Percentiles rank a stretch among this genome's conserved stretches.
Evolutionary conservation across 306 rosid genomes (phyloP).

Genomic region (Mimosa pudica): DNA sequence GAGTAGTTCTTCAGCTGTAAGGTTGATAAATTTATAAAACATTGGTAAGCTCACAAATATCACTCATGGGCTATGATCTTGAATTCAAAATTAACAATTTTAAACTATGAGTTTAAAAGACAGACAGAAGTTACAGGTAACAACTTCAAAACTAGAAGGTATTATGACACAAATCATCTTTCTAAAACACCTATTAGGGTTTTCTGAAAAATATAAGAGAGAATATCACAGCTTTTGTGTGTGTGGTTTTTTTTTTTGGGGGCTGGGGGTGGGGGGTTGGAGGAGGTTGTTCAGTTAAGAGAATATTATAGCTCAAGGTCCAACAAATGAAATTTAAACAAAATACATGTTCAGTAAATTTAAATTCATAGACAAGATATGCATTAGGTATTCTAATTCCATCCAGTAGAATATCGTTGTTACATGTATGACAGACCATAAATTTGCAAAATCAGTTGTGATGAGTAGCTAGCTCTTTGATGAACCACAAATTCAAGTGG

Average conservation of each 20-base stretch:
- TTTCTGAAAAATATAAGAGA: background rate
- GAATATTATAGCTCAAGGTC: background rate
- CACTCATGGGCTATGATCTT: background rate
- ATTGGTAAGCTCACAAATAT: background rate
- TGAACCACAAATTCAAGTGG: background rate
- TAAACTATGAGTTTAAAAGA: background rate
- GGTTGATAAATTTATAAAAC: background rate
- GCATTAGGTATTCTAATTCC: background rate
- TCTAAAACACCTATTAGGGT: background rate
- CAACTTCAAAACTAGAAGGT: background rate
- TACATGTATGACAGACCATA: background rate
- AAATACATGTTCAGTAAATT: background rate
- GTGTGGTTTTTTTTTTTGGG: too few relatives aligned
- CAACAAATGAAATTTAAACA: background rate
- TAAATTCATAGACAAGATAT: background rate
- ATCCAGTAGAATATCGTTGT: background rate
- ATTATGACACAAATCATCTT: background rate
- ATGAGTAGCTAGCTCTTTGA: background rate
- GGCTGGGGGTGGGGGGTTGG: background rate
- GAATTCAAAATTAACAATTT: conserved; percentile 7
- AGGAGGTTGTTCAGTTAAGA: background rate
- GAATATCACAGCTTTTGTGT: background rate
- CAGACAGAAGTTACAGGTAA: background rate
- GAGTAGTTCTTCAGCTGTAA: background rate
- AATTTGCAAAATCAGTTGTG: background rate